Evolutionary conservation across 2,329 filamentous ascomycete species (phyloP).

Genomic region (Fusarium hainanense): DNA sequence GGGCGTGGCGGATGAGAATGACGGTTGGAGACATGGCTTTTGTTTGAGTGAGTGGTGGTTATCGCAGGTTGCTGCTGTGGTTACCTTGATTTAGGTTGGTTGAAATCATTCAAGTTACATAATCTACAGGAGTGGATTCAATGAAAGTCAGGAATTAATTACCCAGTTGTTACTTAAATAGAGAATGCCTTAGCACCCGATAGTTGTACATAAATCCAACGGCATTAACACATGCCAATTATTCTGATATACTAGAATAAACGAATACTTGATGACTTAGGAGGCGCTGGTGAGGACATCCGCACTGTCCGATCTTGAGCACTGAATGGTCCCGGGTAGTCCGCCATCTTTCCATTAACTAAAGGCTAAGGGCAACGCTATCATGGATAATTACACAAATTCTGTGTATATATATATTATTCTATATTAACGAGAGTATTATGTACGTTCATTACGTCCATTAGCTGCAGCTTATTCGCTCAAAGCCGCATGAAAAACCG

Average conservation of each 20-base stretch:
- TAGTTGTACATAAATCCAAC: neutral
- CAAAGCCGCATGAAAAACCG: neutral
- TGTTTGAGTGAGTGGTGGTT: neutral
- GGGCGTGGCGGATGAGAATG: constrained; percentile 90
- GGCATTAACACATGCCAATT: neutral
- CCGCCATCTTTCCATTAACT: neutral
- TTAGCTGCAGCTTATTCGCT: neutral
- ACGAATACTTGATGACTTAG: neutral
- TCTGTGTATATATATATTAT: neutral
- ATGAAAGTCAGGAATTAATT: neutral
- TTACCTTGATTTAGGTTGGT: neutral
- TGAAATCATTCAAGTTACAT: neutral
- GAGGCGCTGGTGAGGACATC: neutral
- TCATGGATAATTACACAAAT: neutral
- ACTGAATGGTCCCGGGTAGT: neutral
- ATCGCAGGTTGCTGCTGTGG: neutral
- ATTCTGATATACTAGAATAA: neutral
- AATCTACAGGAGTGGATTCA: neutral
- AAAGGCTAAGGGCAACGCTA: neutral
- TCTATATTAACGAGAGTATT: constrained; percentile 1
- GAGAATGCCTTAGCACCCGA: neutral
- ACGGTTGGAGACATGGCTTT: constrained; percentile 65
- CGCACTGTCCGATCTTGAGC: neutral
- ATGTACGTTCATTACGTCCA: neutral
- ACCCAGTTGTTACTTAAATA: neutral